These are phyloP conservation scores for Mycena vulgaris DNA, from an alignment of 768 basidiomycete species.

Conservation along the genomic window DNA sequence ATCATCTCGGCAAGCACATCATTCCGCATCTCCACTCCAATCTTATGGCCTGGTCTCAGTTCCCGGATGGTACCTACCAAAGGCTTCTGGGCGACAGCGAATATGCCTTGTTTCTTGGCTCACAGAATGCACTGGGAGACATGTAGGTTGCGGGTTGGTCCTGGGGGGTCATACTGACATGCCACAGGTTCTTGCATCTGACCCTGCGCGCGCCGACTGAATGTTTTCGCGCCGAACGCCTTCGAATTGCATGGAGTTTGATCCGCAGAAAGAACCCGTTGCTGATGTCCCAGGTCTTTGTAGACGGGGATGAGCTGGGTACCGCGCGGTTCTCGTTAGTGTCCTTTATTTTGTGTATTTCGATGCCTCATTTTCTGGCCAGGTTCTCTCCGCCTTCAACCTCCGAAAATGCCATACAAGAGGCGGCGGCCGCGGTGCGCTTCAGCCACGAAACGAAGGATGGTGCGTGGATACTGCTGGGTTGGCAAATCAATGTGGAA, in stretches of 20 bases:
- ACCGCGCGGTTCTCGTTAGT: slow-evolving; percentile 69
- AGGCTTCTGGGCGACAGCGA: slow-evolving; percentile 51
- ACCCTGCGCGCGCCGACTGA: slow-evolving; percentile 43
- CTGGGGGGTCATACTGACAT: not conserved
- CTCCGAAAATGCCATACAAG: slow-evolving; percentile 54
- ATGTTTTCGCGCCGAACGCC: slow-evolving; percentile 49
- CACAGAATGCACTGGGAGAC: slow-evolving; percentile 50
- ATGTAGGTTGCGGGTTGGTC: slow-evolving; percentile 44
- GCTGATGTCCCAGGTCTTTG: slow-evolving; percentile 59
- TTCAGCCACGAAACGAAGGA: slow-evolving; percentile 59
- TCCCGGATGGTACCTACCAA: slow-evolving; percentile 33
- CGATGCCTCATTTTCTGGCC: not conserved
- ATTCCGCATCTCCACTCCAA: not conserved
- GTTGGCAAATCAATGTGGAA: not conserved
- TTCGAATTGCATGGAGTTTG: slow-evolving; percentile 70
- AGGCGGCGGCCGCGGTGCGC: slow-evolving; percentile 59
- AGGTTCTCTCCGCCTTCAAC: slow-evolving; percentile 61
- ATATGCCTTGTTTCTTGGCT: slow-evolving; percentile 49
- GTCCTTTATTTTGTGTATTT: not conserved
- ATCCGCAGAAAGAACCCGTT: slow-evolving; percentile 71
- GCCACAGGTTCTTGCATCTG: slow-evolving; percentile 25
- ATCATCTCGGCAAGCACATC: not conserved
- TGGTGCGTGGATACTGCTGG: slow-evolving; percentile 47
- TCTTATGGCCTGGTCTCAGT: slow-evolving; percentile 30
- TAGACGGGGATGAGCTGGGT: slow-evolving; percentile 51